Percentiles rank a stretch among this genome's conserved stretches.
phyloP scores from a whole-genome alignment of 2,329 filamentous ascomycete species.

The Nakataea oryzae region DNA sequence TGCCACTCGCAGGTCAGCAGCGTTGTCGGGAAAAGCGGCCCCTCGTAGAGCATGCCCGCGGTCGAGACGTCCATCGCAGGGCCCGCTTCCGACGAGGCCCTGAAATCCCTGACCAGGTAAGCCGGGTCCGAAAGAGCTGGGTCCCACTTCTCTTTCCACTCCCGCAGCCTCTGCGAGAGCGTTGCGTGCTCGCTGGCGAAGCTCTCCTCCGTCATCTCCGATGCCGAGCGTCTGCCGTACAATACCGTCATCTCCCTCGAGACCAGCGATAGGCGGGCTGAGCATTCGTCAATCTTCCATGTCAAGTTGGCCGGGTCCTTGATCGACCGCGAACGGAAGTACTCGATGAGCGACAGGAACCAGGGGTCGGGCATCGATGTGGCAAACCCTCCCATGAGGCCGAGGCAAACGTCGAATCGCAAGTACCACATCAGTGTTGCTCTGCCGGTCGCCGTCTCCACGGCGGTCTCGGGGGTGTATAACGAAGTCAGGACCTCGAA shows the following conservation, averaged over 20 bases:
- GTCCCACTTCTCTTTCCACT: slow-evolving; percentile 37
- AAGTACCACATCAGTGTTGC: slow-evolving; percentile 82
- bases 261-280: slow-evolving; percentile 58
- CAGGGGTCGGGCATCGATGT: slow-evolving; percentile 67
- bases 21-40: slow-evolving; percentile 64
- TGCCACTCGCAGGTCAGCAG: slow-evolving; percentile 67
- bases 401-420: slow-evolving; percentile 77
- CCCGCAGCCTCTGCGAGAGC: slow-evolving; percentile 33
- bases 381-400: slow-evolving; percentile 70
- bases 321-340: slow-evolving; percentile 47
- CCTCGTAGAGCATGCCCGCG: slow-evolving; percentile 59
- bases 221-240: slow-evolving; percentile 55
- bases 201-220: slow-evolving; percentile 51
- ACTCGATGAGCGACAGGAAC: slow-evolving; percentile 57
- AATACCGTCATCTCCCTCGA: slow-evolving; percentile 73
- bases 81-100: slow-evolving; percentile 36
- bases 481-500: slow-evolving; percentile 69
- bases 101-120: not conserved
- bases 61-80: slow-evolving; percentile 68
- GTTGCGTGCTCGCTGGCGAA: slow-evolving; percentile 53
- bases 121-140: slow-evolving; percentile 4
- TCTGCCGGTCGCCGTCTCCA: slow-evolving; percentile 58
- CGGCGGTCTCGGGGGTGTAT: slow-evolving; percentile 66
- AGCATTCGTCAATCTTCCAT: slow-evolving; percentile 57
- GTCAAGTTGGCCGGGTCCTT: slow-evolving; percentile 51